Conservation (phyloP, 1,139 yeast species). For the Hyphopichia pseudoburtonii region DNA sequence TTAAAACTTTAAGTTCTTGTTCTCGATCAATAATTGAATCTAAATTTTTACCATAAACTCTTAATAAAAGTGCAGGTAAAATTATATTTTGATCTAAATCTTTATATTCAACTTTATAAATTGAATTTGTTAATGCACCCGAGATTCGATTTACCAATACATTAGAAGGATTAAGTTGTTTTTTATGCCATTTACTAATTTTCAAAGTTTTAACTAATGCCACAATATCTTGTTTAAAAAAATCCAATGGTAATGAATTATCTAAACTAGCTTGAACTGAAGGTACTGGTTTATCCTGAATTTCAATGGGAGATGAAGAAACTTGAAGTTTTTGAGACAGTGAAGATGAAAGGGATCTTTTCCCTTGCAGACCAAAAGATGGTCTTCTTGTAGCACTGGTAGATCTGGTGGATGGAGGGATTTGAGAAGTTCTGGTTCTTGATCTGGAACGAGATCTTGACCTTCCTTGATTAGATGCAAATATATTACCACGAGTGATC, state of each 20-base stretch:
- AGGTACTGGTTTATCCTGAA: constrained; percentile 28
- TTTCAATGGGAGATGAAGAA: constrained; percentile 28
- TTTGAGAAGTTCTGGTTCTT: constrained; percentile 36
- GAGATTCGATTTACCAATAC: constrained; percentile 61
- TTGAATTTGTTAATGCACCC: constrained; percentile 92
- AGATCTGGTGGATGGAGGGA: constrained; percentile 35
- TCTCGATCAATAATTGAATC: constrained; percentile 86
- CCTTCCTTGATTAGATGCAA: background rate
- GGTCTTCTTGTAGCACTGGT: constrained; percentile 40
- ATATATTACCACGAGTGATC: constrained; percentile 16
- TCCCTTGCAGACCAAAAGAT: constrained; percentile 20
- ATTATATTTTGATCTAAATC: constrained; percentile 24
- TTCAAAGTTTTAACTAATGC: constrained; percentile 61
- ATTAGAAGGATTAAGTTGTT: constrained; percentile 42
- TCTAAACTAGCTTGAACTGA: constrained; percentile 52
- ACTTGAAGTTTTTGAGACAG: constrained; percentile 25
- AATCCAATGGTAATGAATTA: constrained; percentile 74
- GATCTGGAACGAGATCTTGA: constrained; percentile 39
- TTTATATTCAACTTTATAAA: constrained; percentile 61
- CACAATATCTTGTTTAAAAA: constrained; percentile 79
- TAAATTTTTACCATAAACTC: constrained; percentile 91
- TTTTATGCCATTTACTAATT: constrained; percentile 76
- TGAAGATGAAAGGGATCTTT: constrained; percentile 32
- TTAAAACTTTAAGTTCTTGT: constrained; percentile 68
- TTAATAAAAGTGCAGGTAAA: constrained; percentile 55